Evolutionary conservation across 1,284 basidiomycete species (phyloP).

Genomic region (Cryptococcus amylolentus): DNA sequence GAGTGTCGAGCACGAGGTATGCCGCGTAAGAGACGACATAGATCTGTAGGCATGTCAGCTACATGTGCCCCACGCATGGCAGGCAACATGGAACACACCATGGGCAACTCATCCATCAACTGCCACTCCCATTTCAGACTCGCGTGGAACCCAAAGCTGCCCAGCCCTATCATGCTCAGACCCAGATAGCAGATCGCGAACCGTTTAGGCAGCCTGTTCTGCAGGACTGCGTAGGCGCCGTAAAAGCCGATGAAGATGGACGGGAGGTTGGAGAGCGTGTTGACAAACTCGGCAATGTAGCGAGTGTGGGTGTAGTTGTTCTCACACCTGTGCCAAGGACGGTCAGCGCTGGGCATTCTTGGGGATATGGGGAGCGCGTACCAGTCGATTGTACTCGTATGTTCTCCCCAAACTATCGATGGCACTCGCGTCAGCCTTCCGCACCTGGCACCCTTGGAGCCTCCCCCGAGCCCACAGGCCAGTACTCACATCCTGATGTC

Average conservation of each 20-base stretch:
- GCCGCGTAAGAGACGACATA: constrained; percentile 44
- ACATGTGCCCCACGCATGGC: not conserved
- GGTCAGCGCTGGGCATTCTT: not conserved
- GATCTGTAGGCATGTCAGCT: constrained; percentile 27
- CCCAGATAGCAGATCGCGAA: constrained; percentile 42
- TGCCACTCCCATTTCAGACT: constrained; percentile 49
- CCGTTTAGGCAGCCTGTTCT: constrained; percentile 28
- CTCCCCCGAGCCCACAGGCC: not conserved
- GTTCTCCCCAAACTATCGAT: constrained; percentile 35
- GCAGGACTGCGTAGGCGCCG: constrained; percentile 31
- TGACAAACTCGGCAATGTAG: constrained; percentile 50
- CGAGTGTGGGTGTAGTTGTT: constrained; percentile 44
- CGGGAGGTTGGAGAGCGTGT: constrained; percentile 52
- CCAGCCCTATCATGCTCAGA: constrained; percentile 43
- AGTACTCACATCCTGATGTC: constrained; percentile 35
- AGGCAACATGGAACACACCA: constrained; percentile 33
- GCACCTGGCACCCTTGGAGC: not conserved
- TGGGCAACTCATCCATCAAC: constrained; percentile 50
- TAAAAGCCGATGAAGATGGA: constrained; percentile 50
- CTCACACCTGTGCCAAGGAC: constrained; percentile 39
- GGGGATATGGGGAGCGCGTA: constrained; percentile 12
- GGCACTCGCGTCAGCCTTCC: not conserved
- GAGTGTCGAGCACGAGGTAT: constrained; percentile 43
- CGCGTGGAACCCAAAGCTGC: constrained; percentile 48
- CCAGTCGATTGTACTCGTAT: constrained; percentile 40